Base-by-base conservation (phyloP, 352 stramenopile genomes). In the Pythium coloratum region DNA sequence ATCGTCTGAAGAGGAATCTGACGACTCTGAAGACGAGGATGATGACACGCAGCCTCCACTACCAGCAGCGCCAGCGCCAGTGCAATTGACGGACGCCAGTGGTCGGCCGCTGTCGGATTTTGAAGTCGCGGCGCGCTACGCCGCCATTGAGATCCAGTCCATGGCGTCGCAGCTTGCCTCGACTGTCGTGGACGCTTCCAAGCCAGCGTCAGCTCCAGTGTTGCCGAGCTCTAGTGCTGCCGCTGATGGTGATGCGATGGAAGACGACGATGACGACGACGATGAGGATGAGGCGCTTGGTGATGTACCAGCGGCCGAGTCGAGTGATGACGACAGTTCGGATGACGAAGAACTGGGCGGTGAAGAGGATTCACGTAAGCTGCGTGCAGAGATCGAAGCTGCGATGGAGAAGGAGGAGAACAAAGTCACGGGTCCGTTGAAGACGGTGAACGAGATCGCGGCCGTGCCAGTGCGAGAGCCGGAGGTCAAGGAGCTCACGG, bases 351-450 rank as follows among this genome's bases (percentile, higher is more conserved):
- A 20, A 1, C 3, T 36, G n/a, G 69, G 63, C 30, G 66, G 62
- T 18, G 47, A 70, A 0, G 73, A 76, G 1, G 67, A 81, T 50
- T 59, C 71, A 12, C 66, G 72, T 30, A 83, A 80, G 55, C 70
- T 94, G 20, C 84, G 84, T 14, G 82, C 73, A 0, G 79, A 92
- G 62, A 94, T 94, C 65, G 85, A 95, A 63, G 82, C 75, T 1
- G 84, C 81, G 10, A 88, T 95, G 79, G 82, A 88, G 58, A 87
- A 83, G 33, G 81, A 92, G 55, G 81, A 87, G 46, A 82, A 84
- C 64, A 81, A 80, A 40, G 77, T 58, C 0, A 72, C 66, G 3
- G 80, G 67, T 6, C 72, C 88, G 6, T 40, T 86, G 9, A 91
- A 78, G 53, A 95, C 87, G 0, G 75, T 75, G 34, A 80, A 95